These are phyloP conservation scores for Tilletia horrida DNA, from an alignment of 1,284 basidiomycete genomes.

Conservation along the genomic window DNA sequence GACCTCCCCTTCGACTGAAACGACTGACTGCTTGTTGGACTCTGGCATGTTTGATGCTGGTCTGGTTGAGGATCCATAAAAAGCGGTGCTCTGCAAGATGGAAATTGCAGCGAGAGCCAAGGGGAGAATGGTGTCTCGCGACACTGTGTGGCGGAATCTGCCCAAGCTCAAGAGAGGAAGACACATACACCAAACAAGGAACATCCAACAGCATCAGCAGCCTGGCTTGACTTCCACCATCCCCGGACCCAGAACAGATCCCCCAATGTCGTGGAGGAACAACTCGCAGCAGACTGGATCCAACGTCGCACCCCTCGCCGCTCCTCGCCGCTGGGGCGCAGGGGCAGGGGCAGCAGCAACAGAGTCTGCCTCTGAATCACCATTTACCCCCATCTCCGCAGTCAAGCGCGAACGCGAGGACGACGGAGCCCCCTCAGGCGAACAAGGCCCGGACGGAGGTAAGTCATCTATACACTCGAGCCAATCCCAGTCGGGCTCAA, in stretches of 20 bases:
- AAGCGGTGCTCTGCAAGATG: too few relatives aligned
- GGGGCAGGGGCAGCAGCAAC: constrained; percentile 30
- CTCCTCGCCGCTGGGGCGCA: constrained; percentile 45
- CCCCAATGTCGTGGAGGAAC: constrained; percentile 54
- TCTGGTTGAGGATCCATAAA: too few relatives aligned
- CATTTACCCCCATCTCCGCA: neutral
- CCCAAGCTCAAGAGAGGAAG: too few relatives aligned
- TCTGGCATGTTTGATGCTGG: too few relatives aligned
- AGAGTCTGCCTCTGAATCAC: neutral
- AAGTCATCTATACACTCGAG: too few relatives aligned
- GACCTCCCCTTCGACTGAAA: too few relatives aligned
- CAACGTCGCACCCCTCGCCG: constrained; percentile 49
- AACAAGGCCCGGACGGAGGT: constrained; percentile 2
- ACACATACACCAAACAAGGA: too few relatives aligned
- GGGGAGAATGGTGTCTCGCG: too few relatives aligned
- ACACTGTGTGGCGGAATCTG: too few relatives aligned
- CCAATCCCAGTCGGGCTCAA: neutral
- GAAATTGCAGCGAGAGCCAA: too few relatives aligned
- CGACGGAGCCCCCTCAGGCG: constrained; percentile 26
- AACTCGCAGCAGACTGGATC: constrained; percentile 51
- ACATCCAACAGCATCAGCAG: neutral
- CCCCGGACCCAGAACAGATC: too few relatives aligned
- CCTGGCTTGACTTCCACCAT: neutral
- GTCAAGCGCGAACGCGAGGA: constrained; percentile 24
- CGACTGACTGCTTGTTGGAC: too few relatives aligned